A percentile compares a stretch with the other conserved stretches of the same genome.
These are phyloP conservation scores for Nitzschia sp. DNA, from an alignment of 108 stramenopile species.

Conservation along the genomic window DNA sequence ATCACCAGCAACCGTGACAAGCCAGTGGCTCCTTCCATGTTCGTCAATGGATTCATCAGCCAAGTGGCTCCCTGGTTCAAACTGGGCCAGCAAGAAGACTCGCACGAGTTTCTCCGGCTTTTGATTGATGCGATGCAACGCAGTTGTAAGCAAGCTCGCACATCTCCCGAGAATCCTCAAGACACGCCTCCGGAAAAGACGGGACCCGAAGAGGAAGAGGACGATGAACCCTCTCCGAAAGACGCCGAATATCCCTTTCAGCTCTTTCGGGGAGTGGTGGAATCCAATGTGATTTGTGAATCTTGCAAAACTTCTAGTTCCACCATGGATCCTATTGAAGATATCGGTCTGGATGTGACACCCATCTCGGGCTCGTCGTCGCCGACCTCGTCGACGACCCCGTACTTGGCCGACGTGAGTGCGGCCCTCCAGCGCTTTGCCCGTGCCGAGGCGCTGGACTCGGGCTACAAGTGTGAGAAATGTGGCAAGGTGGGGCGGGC, in stretches of 20 bases:
- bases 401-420: conserved; percentile 54
- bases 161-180: conserved; percentile 26
- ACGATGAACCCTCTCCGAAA: conserved; percentile 3
- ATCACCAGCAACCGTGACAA: conserved; percentile 30
- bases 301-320: conserved; percentile 62
- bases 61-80: conserved; percentile 90
- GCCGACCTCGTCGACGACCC: conserved; percentile 36
- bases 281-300: conserved; percentile 79
- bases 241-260: conserved; percentile 84
- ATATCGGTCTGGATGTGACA: conserved; percentile 84
- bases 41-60: conserved; percentile 80
- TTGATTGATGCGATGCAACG: conserved; percentile 95
- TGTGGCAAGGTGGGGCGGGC: conserved; percentile 83
- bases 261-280: conserved; percentile 82
- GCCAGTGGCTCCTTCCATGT: conserved; percentile 69
- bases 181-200: conserved; percentile 28
- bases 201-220: conserved; percentile 13
- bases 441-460: conserved; percentile 70
- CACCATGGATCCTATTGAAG: conserved; percentile 88
- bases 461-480: conserved; percentile 87
- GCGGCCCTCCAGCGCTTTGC: conserved; percentile 78
- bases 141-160: conserved; percentile 66
- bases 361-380: conserved; percentile 36
- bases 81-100: conserved; percentile 95
- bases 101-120: conserved; percentile 96